Conservation (phyloP, 2,329 filamentous ascomycete genomes). For the Diaporthe sp. region DNA sequence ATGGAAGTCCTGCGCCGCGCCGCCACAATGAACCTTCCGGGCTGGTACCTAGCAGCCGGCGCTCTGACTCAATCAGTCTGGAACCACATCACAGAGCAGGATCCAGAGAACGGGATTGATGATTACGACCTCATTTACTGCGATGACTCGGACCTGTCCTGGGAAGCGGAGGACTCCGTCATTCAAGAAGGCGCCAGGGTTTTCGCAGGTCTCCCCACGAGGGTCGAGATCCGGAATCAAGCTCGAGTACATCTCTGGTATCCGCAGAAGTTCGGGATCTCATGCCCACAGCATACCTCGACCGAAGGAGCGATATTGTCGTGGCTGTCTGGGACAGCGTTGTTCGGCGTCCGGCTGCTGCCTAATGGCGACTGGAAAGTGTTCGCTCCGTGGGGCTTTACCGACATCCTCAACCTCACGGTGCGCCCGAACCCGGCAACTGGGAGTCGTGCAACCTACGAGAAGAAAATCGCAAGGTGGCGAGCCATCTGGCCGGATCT, state of each 20-base stretch:
- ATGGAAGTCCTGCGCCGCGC: conserved; percentile 41
- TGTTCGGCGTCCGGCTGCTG: conserved; percentile 50
- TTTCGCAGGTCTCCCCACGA: conserved; percentile 49
- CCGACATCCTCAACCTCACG: conserved; percentile 52
- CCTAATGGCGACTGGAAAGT: conserved; percentile 50
- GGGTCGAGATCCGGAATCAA: conserved; percentile 56
- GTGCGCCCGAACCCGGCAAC: conserved; percentile 51
- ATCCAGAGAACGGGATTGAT: conserved; percentile 51
- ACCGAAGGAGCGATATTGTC: conserved; percentile 52
- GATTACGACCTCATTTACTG: conserved; percentile 57
- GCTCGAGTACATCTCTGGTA: conserved; percentile 57
- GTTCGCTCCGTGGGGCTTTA: conserved; percentile 53
- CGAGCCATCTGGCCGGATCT: conserved; percentile 49
- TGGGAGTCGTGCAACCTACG: conserved; percentile 48
- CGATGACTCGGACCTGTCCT: conserved; percentile 52
- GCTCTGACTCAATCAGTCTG: conserved; percentile 56
- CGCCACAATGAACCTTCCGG: conserved; percentile 36
- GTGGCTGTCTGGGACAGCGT: conserved; percentile 54
- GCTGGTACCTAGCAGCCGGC: conserved; percentile 50
- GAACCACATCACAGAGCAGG: conserved; percentile 50
- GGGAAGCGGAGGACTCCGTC: conserved; percentile 53
- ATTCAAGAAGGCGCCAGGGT: conserved; percentile 50
- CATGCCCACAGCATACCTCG: conserved; percentile 49
- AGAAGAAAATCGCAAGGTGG: conserved; percentile 52
- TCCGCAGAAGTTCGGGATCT: conserved; percentile 48